Base-by-base conservation (phyloP, 164 flowering plant species). In the Annona squamosa region DNA sequence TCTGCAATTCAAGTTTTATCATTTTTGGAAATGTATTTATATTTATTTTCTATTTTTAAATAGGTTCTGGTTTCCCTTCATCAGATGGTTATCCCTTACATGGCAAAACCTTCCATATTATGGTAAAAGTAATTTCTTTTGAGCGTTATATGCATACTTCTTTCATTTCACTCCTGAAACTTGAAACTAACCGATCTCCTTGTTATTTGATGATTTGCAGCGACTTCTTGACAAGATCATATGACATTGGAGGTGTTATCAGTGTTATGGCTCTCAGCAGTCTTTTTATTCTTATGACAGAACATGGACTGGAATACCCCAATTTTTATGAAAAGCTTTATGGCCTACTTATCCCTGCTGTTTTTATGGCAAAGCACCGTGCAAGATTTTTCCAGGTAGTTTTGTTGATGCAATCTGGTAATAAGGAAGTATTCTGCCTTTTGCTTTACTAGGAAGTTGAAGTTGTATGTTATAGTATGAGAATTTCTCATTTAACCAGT, bases 191-290 rank as follows among this genome's bases (percentile, higher is more conserved):
- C 26, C 82, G 82, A 47, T 76, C 68, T 62, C 16, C 4, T 69
- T 48, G 56, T 72, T 42, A 44, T 42, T 46, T 71, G 66, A 37
- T 52, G 19, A 69, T 74, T 4, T 86, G 90, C 98, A 95, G 99
- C 78, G 99, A 95, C 81, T 93, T 95, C 64, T 86, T 95, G 75
- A 91, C 99, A 64, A 86, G 90, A 81, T 95, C 99, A 52, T 95
- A 95, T 85, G 98, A 93, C 78, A 87, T 91, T 78, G 99, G 99
- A 17, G 99, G 99, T 74, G 95, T 91, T 74, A 82, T 90, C 67
- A 95, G 99, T 80, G 97, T 95, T 64, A 95, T 95, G 98, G 92
- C 99, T 65, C 97, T 95, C 6, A 91, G 94, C 84, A 82, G 99
- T 74, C 89, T 95, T 69, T 93, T 67, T 78, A 71, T 95, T 79